Conservation (phyloP, 371 early-diverging fungal genomes). For the Mortierella sp. region DNA sequence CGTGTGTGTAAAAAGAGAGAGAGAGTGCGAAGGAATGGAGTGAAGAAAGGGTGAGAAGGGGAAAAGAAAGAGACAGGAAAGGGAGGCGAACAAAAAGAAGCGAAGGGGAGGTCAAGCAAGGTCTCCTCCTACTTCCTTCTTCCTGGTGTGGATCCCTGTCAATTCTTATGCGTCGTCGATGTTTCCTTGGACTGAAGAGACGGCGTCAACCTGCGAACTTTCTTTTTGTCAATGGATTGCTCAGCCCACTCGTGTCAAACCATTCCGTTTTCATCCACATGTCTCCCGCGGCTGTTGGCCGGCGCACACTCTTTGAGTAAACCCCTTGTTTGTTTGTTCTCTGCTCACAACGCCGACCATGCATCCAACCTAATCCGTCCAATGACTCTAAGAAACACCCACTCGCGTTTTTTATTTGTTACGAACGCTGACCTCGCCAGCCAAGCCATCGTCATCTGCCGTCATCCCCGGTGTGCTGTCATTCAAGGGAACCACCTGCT, state of each 20-base stretch:
- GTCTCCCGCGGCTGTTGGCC: neutral
- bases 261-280: slow-evolving; percentile 15
- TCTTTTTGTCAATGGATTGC: neutral
- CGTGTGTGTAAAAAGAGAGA: neutral
- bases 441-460: slow-evolving; percentile 9
- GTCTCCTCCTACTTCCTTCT: neutral
- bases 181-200: neutral
- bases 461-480: neutral
- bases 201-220: neutral
- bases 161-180: neutral
- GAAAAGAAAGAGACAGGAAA: neutral
- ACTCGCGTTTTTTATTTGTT: slow-evolving; percentile 19
- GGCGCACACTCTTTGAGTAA: neutral
- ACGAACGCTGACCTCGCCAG: slow-evolving; percentile 13
- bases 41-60: neutral
- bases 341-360: neutral
- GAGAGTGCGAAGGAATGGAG: neutral
- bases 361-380: neutral
- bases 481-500: slow-evolving; percentile 19
- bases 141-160: no score
- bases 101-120: slow-evolving; percentile 1
- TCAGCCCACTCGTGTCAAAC: slow-evolving; percentile 1
- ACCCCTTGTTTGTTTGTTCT: slow-evolving; percentile 7
- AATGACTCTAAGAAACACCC: neutral
- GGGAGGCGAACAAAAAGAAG: neutral